Evolutionary conservation across 148 eudicot species (phyloP), one percentile per base, ranked within the genome.

Genomic region (Chenopodium berlandieri): DNA sequence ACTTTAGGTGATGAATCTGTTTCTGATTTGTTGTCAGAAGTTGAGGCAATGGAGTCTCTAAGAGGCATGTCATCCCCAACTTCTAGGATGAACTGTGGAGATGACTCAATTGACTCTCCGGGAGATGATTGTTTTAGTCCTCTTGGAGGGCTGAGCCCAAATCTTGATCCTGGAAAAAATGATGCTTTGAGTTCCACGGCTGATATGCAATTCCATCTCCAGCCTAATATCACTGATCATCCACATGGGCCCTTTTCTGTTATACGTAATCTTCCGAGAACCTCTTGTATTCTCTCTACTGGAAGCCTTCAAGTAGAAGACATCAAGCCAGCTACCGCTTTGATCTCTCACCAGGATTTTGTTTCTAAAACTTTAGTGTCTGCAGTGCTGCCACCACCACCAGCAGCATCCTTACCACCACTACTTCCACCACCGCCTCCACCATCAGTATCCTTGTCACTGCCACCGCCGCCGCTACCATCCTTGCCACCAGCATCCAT

Each of bases 21-120:
- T 69, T 96, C 99, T 10, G 99, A 96, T 89, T 80, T 96, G 48
- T 79, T 96, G 75, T 94, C 99, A 25, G 98, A 96, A 87, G 99
- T 94, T 19, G 99, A 96, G 86, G 99, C 99, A 20, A 89, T 94
- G 91, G 99, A 96, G 87, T 91, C 97, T 64, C 89, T 90, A 67
- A 83, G 92, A 76, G 92, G 87, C 73, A 68, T 90, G 81, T 85
- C 89, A 56, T 90, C 95, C 69, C 95, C 95, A 76, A 87, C 90
- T 46, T 88, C 92, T 32, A 86, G 85, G 66, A 92, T 93, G 90
- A 88, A 87, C 77, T 89, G 87, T 82, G 92, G 86, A 40, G 90
- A 89, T 60, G 97, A 90, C 73, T 84, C 90, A 77, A 83, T 96
- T 20, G 83, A 84, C 71, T 88, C 89, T 81, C 92, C 90, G 25